Evolutionary conservation across 306 rosid genomes (phyloP).

Genomic region (Purshia tridentata): DNA sequence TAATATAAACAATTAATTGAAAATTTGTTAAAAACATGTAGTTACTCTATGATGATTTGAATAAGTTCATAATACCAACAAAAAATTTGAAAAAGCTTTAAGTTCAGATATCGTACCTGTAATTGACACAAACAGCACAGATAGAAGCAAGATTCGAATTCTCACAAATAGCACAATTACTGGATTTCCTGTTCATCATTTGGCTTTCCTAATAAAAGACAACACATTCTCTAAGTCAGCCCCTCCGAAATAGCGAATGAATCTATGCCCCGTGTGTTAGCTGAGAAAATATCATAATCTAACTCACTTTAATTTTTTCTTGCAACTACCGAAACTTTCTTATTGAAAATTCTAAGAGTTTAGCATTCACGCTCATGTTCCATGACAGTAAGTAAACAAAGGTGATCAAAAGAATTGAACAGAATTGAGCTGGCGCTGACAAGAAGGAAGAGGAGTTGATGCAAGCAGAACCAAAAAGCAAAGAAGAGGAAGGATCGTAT

Average conservation of each 20-base stretch:
- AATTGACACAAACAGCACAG: conserved; percentile 76
- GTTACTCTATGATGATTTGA: background rate
- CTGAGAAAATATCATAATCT: background rate
- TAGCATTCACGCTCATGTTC: background rate
- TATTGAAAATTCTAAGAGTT: too few species aligned
- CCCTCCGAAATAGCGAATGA: background rate
- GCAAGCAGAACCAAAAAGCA: background rate
- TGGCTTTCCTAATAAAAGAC: conserved; percentile 18
- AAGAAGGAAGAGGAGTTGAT: background rate
- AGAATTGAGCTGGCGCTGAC: background rate
- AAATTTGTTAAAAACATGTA: background rate
- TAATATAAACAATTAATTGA: background rate
- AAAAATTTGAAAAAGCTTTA: background rate
- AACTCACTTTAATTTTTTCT: too few species aligned
- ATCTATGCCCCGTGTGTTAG: background rate
- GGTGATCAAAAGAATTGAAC: background rate
- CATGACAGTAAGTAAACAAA: background rate
- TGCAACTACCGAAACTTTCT: too few species aligned
- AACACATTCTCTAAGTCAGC: background rate
- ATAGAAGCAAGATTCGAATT: conserved; percentile 70
- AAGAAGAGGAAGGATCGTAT: background rate
- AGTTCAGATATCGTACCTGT: conserved; percentile 43
- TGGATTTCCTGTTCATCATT: conserved; percentile 57
- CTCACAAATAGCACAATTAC: conserved; percentile 77
- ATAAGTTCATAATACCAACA: background rate